These are phyloP conservation scores for Cenchrus fungigraminus DNA, from an alignment of 176 grass and related monocot species.

Conservation along the genomic window DNA sequence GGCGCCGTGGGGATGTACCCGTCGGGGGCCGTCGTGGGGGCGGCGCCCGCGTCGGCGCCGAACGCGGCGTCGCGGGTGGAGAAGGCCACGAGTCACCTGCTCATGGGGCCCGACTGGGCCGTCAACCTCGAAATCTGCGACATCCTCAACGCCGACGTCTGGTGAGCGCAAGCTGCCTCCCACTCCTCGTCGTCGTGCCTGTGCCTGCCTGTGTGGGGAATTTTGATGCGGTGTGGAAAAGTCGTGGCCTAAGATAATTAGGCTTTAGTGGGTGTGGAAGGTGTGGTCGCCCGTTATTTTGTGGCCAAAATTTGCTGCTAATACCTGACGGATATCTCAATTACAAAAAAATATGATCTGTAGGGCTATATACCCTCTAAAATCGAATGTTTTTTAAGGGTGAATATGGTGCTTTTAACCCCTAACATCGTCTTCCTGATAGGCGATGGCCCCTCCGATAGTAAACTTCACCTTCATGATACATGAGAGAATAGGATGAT, in stretches of 20 bases:
- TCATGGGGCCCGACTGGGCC: slow-evolving; percentile 91
- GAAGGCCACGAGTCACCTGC: slow-evolving; percentile 84
- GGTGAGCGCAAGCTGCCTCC: slow-evolving; percentile 46
- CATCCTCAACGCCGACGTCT: slow-evolving; percentile 74
- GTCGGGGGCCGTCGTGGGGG: slow-evolving; percentile 33
- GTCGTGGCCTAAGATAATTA: not conserved
- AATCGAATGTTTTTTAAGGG: not conserved
- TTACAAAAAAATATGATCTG: not conserved
- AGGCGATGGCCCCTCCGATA: not conserved
- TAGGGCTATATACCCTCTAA: not conserved
- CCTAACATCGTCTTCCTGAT: not conserved
- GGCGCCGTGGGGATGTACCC: slow-evolving; percentile 44
- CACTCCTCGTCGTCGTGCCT: not conserved
- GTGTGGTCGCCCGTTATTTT: not conserved
- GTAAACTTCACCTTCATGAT: not conserved
- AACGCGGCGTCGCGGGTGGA: slow-evolving; percentile 67
- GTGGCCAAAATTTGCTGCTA: slow-evolving; percentile 6
- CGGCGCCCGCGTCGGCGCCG: slow-evolving; percentile 33
- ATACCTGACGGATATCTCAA: not conserved
- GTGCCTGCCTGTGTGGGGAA: not conserved
- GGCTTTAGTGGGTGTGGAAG: not conserved
- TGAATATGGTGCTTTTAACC: not conserved
- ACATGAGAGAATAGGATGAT: not conserved
- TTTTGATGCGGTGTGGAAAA: not conserved
- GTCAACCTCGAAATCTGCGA: slow-evolving; percentile 94